Conservation (phyloP, 805 yeast species). For the Yamadazyma ubonensis region DNA sequence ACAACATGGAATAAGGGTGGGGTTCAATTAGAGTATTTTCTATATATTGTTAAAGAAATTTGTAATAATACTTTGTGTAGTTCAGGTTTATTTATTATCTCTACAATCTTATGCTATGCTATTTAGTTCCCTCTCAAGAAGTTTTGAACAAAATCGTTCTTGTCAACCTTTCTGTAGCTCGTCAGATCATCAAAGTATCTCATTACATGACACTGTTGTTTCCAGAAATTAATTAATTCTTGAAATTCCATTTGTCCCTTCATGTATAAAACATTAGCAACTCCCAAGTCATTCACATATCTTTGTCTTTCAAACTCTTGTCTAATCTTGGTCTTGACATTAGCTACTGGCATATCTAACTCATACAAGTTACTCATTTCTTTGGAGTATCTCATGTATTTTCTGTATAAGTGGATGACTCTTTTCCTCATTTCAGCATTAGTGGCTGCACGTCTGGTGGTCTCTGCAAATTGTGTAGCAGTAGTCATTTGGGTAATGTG, state of each 20-base stretch:
- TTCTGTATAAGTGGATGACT: constrained; percentile 70
- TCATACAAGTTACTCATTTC: constrained; percentile 64
- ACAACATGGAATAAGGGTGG: constrained; percentile 37
- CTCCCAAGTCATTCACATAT: constrained; percentile 63
- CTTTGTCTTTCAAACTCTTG: constrained; percentile 88
- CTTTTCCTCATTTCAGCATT: constrained; percentile 61
- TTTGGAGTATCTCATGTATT: constrained; percentile 62
- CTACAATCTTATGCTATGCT: constrained; percentile 1
- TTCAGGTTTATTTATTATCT: neutral
- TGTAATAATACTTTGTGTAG: neutral
- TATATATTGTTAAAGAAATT: constrained; percentile 2
- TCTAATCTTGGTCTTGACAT: constrained; percentile 78
- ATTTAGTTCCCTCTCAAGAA: constrained; percentile 60
- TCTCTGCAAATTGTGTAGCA: constrained; percentile 82
- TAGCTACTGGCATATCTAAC: constrained; percentile 73
- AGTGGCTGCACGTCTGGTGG: constrained; percentile 65
- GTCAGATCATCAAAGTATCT: constrained; percentile 73
- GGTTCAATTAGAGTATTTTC: neutral
- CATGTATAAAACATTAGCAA: constrained; percentile 66
- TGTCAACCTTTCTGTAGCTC: constrained; percentile 52
- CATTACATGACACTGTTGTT: constrained; percentile 81
- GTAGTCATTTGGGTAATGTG: constrained; percentile 44
- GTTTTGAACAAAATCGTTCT: constrained; percentile 66
- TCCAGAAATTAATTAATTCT: constrained; percentile 86
- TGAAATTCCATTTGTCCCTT: constrained; percentile 92